Evolutionary conservation across 164 flowering plant species (phyloP).

Genomic region (Kingdonia uniflora): DNA sequence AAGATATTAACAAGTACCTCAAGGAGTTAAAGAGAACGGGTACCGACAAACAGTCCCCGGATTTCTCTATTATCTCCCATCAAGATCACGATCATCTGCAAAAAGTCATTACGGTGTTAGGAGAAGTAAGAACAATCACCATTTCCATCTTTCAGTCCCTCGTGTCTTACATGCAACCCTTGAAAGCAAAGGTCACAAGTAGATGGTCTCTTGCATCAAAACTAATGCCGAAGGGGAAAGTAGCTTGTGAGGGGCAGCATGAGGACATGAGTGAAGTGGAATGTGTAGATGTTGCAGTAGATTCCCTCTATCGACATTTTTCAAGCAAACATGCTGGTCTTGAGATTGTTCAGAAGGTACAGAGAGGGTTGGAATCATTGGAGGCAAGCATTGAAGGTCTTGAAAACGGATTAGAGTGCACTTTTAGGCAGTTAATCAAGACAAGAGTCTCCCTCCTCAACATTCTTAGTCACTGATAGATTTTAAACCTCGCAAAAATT

Average conservation of each 20-base stretch:
- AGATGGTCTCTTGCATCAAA: conserved; percentile 25
- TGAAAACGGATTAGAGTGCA: conserved; percentile 39
- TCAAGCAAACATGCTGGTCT: conserved; percentile 14
- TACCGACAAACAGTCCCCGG: neutral
- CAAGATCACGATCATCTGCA: conserved; percentile 10
- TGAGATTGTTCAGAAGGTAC: conserved; percentile 17
- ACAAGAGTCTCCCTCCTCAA: conserved; percentile 56
- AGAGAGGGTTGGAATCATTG: conserved; percentile 38
- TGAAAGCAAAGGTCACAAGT: conserved; percentile 15
- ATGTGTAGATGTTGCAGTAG: conserved; percentile 21
- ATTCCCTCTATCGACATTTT: neutral
- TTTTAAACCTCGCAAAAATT: too few relatives aligned
- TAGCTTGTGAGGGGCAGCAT: conserved; percentile 10
- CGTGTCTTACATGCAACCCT: conserved; percentile 18
- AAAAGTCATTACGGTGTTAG: conserved; percentile 17
- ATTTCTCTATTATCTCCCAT: neutral
- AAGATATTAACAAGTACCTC: conserved; percentile 21
- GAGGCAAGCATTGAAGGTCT: conserved; percentile 32
- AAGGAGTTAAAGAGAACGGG: conserved; percentile 18
- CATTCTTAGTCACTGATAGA: conserved; percentile 21
- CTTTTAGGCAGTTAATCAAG: conserved; percentile 41
- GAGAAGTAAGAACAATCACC: conserved; percentile 23
- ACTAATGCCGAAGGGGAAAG: conserved; percentile 20
- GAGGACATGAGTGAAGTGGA: conserved; percentile 22
- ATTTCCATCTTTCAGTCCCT: conserved; percentile 25